Percentiles rank a stretch among this genome's conserved stretches.
Conservation (phyloP, 768 basidiomycete species). For the Tricholomella constricta region DNA sequence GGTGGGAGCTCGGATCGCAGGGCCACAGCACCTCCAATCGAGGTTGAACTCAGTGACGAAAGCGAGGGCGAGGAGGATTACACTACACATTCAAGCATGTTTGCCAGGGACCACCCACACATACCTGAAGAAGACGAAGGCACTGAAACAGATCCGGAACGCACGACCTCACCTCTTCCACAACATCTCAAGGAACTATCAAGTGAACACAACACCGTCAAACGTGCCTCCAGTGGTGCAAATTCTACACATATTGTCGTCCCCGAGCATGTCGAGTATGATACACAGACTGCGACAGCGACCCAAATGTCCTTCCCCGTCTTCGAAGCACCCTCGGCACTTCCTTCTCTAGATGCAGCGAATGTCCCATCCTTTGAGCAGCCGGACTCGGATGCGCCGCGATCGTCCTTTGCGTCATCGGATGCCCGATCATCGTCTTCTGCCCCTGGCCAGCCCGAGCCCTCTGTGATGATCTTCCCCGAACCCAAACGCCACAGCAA, state of each 20-base stretch:
- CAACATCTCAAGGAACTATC: constrained; percentile 4
- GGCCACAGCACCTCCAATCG: constrained; percentile 59
- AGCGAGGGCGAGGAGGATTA: constrained; percentile 65
- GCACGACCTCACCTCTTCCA: constrained; percentile 14
- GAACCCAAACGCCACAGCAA: constrained; percentile 20
- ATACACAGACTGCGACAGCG: constrained; percentile 39
- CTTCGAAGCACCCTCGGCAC: constrained; percentile 21
- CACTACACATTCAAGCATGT: constrained; percentile 36
- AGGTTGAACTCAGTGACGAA: constrained; percentile 78
- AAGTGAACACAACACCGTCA: constrained; percentile 3
- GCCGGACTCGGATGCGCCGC: constrained; percentile 21
- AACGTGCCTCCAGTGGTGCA: constrained; percentile 1
- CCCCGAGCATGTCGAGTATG: constrained; percentile 30
- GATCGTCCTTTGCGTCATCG: constrained; percentile 7
- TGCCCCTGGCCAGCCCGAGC: constrained; percentile 30
- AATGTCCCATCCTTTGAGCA: constrained; percentile 24
- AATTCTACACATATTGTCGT: constrained; percentile 23
- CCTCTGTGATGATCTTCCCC: constrained; percentile 20
- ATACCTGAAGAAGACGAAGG: constrained; percentile 76
- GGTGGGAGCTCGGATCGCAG: constrained; percentile 26
- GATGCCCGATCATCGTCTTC: constrained; percentile 20
- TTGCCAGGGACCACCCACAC: constrained; percentile 53
- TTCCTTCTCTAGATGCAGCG: constrained; percentile 1
- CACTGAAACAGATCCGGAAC: constrained; percentile 32
- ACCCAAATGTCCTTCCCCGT: constrained; percentile 32